Percentiles rank a stretch among this genome's conserved stretches.
These are phyloP conservation scores for Heritiera littoralis DNA, from an alignment of 345 rosid genomes.

Conservation along the genomic window DNA sequence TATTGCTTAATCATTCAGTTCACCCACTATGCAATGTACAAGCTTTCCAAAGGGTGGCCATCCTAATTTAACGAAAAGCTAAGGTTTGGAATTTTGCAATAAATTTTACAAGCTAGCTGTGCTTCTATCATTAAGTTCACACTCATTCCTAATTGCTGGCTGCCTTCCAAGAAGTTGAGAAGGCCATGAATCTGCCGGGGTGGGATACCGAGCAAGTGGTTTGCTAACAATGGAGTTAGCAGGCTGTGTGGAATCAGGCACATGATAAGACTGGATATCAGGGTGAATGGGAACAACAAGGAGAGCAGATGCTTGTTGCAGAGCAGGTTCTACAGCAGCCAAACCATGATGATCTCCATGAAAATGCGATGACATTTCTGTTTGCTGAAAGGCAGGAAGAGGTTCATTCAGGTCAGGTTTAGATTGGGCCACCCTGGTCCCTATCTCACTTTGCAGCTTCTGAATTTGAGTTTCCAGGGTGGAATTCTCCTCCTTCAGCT, in stretches of 20 bases:
- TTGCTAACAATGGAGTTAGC: constrained; percentile 55
- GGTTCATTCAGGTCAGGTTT: constrained; percentile 64
- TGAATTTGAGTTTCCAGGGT: constrained; percentile 63
- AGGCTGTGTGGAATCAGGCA: constrained; percentile 25
- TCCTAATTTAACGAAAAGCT: constrained; percentile 5
- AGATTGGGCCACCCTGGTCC: constrained; percentile 42
- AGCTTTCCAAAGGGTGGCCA: constrained; percentile 15
- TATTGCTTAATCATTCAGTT: not conserved
- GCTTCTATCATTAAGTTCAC: constrained; percentile 14
- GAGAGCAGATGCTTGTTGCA: constrained; percentile 58
- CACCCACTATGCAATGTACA: constrained; percentile 11
- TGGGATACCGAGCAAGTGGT: constrained; percentile 89
- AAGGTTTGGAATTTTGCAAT: not conserved
- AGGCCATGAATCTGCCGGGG: constrained; percentile 76
- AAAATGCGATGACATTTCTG: constrained; percentile 38
- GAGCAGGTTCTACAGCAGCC: constrained; percentile 35
- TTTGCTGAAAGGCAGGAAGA: constrained; percentile 48
- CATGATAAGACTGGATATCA: constrained; percentile 41
- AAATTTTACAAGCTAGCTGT: constrained; percentile 31
- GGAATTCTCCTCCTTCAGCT: constrained; percentile 78
- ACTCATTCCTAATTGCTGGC: constrained; percentile 29
- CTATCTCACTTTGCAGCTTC: constrained; percentile 52
- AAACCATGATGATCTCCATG: constrained; percentile 30
- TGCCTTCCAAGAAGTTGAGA: constrained; percentile 64
- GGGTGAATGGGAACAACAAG: constrained; percentile 66